phyloP scores from a whole-genome alignment of 1,139 yeast genomes.

The Scheffersomyces titani region DNA sequence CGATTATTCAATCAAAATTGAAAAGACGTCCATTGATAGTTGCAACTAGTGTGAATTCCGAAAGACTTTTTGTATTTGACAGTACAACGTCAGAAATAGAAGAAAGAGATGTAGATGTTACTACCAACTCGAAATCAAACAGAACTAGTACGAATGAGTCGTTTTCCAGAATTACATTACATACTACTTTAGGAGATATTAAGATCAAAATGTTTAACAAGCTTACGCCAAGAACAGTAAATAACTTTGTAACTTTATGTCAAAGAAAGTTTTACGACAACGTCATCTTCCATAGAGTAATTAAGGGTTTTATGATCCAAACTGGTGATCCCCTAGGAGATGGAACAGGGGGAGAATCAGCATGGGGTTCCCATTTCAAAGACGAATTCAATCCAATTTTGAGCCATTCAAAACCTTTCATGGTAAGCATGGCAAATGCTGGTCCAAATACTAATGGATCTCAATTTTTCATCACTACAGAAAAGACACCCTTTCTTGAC shows the following conservation, averaged over 20 bases:
- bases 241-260: conserved; percentile 43
- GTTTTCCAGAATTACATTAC: conserved; percentile 26
- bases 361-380: conserved; percentile 44
- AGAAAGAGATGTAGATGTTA: conserved; percentile 14
- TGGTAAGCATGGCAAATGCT: conserved; percentile 47
- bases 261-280: conserved; percentile 39
- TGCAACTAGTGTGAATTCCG: conserved; percentile 28
- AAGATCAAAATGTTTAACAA: conserved; percentile 34
- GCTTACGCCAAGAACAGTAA: conserved; percentile 44
- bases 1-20: conserved; percentile 33
- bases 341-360: conserved; percentile 51
- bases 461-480: conserved; percentile 35
- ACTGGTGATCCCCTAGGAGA: conserved; percentile 54
- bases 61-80: conserved; percentile 35
- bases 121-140: conserved; percentile 7
- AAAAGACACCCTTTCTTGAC: conserved; percentile 24
- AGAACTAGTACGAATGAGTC: conserved; percentile 1
- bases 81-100: conserved; percentile 15
- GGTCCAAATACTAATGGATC: conserved; percentile 33
- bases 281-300: conserved; percentile 48
- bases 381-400: conserved; percentile 44
- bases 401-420: conserved; percentile 41
- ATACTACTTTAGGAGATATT: conserved; percentile 51
- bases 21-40: conserved; percentile 32
- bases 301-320: conserved; percentile 53